Percentiles rank a stretch among this genome's conserved stretches.
These are phyloP conservation scores for Umbelopsis sp. DNA, from an alignment of 371 early-diverging fungal species.

Conservation along the genomic window DNA sequence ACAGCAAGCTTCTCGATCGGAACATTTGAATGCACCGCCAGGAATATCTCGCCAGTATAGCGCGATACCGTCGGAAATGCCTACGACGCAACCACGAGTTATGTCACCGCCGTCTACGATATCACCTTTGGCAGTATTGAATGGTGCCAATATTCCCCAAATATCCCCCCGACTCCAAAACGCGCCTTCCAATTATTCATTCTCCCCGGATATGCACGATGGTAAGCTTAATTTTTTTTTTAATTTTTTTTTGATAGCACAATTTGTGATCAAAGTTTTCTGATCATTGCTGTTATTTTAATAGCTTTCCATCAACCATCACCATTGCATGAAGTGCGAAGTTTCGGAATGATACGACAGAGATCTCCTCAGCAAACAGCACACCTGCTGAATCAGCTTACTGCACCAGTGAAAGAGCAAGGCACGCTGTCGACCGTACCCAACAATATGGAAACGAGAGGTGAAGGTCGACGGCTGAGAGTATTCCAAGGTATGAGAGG, in stretches of 20 bases:
- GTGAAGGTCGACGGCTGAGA: not conserved
- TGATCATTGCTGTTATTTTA: not conserved
- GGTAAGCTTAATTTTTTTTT: not conserved
- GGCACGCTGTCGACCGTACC: not conserved
- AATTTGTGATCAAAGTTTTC: not conserved
- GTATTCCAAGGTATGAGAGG: constrained; percentile 17
- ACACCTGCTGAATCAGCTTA: not conserved
- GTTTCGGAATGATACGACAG: not conserved
- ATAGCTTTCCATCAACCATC: not conserved
- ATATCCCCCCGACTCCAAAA: not conserved
- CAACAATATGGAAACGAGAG: not conserved
- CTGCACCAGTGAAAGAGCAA: not conserved
- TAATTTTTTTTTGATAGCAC: not conserved
- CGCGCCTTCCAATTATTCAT: not conserved
- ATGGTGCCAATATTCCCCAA: not conserved
- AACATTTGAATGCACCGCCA: not conserved
- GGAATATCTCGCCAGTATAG: not conserved
- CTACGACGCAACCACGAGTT: not conserved
- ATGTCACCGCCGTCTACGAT: not conserved
- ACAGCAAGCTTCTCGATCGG: not conserved
- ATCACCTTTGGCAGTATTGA: not conserved
- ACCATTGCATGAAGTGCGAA: not conserved
- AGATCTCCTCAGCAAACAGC: constrained; percentile 9
- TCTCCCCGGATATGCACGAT: not conserved
- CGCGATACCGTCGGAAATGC: not conserved